Evolutionary conservation across 2,329 filamentous ascomycete genomes (phyloP).

Genomic region (Colletotrichum chlorophyti): DNA sequence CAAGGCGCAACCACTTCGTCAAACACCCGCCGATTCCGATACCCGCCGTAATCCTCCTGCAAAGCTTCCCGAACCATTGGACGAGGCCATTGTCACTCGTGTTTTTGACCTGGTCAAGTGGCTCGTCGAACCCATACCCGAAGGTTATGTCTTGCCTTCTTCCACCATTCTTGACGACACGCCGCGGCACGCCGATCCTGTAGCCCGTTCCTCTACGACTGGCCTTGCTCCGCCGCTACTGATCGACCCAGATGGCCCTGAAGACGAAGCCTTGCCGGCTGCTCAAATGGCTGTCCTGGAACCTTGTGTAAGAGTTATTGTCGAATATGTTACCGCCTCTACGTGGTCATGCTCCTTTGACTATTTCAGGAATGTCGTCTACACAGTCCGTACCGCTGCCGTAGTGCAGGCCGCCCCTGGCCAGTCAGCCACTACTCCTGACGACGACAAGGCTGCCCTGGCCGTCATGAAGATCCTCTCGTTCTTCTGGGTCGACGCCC

Average conservation of each 20-base stretch:
- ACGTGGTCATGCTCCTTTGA: slow-evolving; percentile 68
- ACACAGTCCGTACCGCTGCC: slow-evolving; percentile 54
- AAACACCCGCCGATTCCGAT: slow-evolving; percentile 16
- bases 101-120: slow-evolving; percentile 62
- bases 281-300: slow-evolving; percentile 57
- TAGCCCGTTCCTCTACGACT: not conserved
- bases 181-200: slow-evolving; percentile 37
- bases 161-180: slow-evolving; percentile 63
- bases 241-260: slow-evolving; percentile 37
- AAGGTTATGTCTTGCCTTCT: slow-evolving; percentile 62
- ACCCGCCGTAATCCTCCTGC: slow-evolving; percentile 29
- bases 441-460: slow-evolving; percentile 60
- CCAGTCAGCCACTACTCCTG: slow-evolving; percentile 45
- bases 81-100: slow-evolving; percentile 58
- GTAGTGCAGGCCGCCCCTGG: slow-evolving; percentile 46
- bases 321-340: slow-evolving; percentile 70
- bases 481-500: slow-evolving; percentile 69
- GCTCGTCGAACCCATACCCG: slow-evolving; percentile 65
- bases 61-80: slow-evolving; percentile 48
- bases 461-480: slow-evolving; percentile 65
- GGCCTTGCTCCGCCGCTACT: slow-evolving; percentile 34
- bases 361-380: slow-evolving; percentile 60
- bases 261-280: slow-evolving; percentile 36
- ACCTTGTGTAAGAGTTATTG: slow-evolving; percentile 58
- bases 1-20: slow-evolving; percentile 34